Evolutionary conservation across 2,329 filamentous ascomycete species (phyloP).

Genomic region (Aspergillus piperis): DNA sequence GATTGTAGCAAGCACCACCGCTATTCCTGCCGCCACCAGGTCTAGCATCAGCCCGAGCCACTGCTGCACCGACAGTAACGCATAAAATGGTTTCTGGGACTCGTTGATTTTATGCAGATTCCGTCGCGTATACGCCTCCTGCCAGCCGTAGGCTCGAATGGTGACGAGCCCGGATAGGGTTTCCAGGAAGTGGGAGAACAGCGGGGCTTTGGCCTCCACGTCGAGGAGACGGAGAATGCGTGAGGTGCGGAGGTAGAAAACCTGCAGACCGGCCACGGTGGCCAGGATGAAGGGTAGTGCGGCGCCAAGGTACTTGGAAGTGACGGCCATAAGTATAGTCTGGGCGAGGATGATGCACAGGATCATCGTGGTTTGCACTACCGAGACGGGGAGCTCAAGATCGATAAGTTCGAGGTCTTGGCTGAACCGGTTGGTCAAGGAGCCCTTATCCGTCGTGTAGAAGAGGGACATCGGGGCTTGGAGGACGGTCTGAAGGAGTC

Average conservation of each 20-base stretch:
- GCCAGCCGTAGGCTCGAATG: constrained; percentile 55
- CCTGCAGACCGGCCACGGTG: constrained; percentile 46
- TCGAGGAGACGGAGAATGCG: constrained; percentile 55
- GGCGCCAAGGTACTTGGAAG: constrained; percentile 43
- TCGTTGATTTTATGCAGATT: constrained; percentile 41
- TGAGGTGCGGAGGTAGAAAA: constrained; percentile 50
- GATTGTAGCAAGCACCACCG: constrained; percentile 45
- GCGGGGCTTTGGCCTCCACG: constrained; percentile 53
- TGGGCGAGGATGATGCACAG: constrained; percentile 18
- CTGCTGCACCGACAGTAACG: constrained; percentile 48
- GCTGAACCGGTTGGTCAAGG: constrained; percentile 17
- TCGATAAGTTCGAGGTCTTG: constrained; percentile 51
- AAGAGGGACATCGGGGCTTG: constrained; percentile 13
- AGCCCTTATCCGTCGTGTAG: constrained; percentile 8
- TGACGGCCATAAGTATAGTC: constrained; percentile 38
- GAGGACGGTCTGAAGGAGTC: background rate
- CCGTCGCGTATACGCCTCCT: constrained; percentile 39
- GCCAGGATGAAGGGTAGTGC: constrained; percentile 42
- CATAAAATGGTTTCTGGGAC: constrained; percentile 49
- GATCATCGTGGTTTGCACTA: background rate
- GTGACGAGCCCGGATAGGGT: constrained; percentile 52
- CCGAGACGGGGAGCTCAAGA: constrained; percentile 41
- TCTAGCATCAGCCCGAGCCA: constrained; percentile 49
- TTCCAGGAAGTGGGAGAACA: constrained; percentile 56
- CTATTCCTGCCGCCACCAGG: constrained; percentile 46